Percentiles rank a stretch among this genome's conserved stretches.
phyloP scores from a whole-genome alignment of 192 early-diverging fungal species.

The Backusella parvicylindrica region DNA sequence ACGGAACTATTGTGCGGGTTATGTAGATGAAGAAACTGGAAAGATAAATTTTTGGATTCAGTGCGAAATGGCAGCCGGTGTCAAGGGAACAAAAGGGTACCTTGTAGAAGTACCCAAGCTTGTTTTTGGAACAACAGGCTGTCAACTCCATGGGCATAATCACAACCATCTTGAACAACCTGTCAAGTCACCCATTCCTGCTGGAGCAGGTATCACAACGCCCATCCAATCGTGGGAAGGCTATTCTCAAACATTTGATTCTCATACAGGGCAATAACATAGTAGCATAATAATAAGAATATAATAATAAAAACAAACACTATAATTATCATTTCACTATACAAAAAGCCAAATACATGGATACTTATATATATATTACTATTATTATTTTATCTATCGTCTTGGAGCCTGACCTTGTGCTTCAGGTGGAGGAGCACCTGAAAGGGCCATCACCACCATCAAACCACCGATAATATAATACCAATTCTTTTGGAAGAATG shows the following conservation, averaged over 20 bases:
- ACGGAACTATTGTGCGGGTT: slow-evolving; percentile 23
- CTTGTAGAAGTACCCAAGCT: slow-evolving; percentile 14
- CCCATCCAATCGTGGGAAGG: not conserved
- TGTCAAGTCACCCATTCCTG: not conserved
- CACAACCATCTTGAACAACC: not conserved
- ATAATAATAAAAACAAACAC: not conserved
- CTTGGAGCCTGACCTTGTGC: not conserved
- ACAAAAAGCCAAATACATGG: not conserved
- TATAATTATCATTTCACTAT: too few species aligned
- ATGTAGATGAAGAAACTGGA: slow-evolving; percentile 14
- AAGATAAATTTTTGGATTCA: slow-evolving; percentile 28
- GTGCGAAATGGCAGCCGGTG: slow-evolving; percentile 13
- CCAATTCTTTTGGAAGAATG: slow-evolving; percentile 39
- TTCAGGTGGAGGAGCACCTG: not conserved
- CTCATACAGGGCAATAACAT: not conserved
- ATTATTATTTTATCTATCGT: not conserved
- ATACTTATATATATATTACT: not conserved
- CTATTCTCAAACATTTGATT: not conserved
- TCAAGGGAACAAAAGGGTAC: slow-evolving; percentile 15
- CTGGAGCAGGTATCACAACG: not conserved
- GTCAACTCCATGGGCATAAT: not conserved
- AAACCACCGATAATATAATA: slow-evolving; percentile 6
- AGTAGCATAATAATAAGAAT: not conserved
- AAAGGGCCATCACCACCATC: not conserved
- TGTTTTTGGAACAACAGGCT: slow-evolving; percentile 11